Conservation (phyloP, 345 rosid species). For the Hypericum androsaemum region DNA sequence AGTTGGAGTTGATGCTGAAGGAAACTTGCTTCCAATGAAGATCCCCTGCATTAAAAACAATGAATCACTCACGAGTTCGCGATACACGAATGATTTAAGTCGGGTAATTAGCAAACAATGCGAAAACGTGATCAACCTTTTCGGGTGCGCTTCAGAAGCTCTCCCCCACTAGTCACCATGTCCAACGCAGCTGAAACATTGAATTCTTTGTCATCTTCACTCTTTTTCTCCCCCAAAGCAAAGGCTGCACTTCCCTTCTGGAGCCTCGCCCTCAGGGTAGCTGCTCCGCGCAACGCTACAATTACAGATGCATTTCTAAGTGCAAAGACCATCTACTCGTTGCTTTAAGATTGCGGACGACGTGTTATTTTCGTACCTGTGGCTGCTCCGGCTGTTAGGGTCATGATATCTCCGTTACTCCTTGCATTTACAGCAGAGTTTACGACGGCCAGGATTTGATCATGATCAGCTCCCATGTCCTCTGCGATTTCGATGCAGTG, state of each 20-base stretch:
- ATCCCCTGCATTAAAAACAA: slow-evolving; percentile 47
- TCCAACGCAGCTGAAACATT: slow-evolving; percentile 44
- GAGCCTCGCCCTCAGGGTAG: slow-evolving; percentile 61
- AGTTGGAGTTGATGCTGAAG: slow-evolving; percentile 59
- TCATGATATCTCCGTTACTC: slow-evolving; percentile 81
- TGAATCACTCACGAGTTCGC: too few relatives aligned
- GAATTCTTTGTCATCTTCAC: slow-evolving; percentile 35
- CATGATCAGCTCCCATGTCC: slow-evolving; percentile 83
- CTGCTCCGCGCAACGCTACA: slow-evolving; percentile 78
- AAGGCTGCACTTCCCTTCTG: slow-evolving; percentile 40
- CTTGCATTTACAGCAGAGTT: slow-evolving; percentile 72
- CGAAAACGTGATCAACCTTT: slow-evolving; percentile 46
- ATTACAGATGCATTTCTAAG: background rate
- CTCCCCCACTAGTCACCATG: slow-evolving; percentile 69
- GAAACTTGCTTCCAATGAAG: slow-evolving; percentile 92
- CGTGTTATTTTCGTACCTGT: slow-evolving; percentile 43
- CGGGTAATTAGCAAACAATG: background rate
- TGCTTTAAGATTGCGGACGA: background rate
- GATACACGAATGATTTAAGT: too few relatives aligned
- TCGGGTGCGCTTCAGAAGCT: slow-evolving; percentile 85
- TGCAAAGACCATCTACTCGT: background rate
- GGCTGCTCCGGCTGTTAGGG: slow-evolving; percentile 91
- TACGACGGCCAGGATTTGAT: slow-evolving; percentile 56
- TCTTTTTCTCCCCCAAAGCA: slow-evolving; percentile 37
- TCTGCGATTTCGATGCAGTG: slow-evolving; percentile 91